Evolutionary conservation across 2,329 filamentous ascomycete species (phyloP).

Genomic region (Talaromyces sp.): DNA sequence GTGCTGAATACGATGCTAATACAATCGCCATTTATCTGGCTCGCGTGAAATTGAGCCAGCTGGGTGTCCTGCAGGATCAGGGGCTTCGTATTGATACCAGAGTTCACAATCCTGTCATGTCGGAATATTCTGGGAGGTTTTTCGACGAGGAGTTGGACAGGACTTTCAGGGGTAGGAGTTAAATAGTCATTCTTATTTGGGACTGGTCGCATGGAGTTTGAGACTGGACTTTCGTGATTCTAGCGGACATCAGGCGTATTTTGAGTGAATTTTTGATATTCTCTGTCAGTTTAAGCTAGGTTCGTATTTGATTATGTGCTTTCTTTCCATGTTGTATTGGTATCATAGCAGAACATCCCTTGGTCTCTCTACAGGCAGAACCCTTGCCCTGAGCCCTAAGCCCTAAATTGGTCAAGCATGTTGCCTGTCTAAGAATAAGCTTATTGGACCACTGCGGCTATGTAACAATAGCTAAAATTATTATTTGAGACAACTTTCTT

Average conservation of each 20-base stretch:
- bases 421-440: neutral
- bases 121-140: neutral
- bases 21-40: neutral
- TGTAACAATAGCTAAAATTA: neutral
- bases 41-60: neutral
- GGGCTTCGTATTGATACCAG: neutral
- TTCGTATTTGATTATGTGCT: neutral
- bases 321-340: neutral
- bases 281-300: neutral
- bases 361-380: neutral
- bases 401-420: neutral
- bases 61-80: neutral
- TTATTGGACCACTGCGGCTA: neutral
- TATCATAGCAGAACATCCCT: neutral
- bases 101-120: neutral
- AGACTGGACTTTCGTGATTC: neutral
- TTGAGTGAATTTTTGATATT: neutral
- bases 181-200: neutral
- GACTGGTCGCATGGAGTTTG: neutral
- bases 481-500: neutral
- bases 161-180: neutral
- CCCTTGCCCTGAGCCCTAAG: neutral
- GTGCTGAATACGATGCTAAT: neutral
- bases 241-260: neutral
- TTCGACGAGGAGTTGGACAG: neutral